phyloP scores from a whole-genome alignment of 169 alveolate species.

The Theileria luwenshuni region DNA sequence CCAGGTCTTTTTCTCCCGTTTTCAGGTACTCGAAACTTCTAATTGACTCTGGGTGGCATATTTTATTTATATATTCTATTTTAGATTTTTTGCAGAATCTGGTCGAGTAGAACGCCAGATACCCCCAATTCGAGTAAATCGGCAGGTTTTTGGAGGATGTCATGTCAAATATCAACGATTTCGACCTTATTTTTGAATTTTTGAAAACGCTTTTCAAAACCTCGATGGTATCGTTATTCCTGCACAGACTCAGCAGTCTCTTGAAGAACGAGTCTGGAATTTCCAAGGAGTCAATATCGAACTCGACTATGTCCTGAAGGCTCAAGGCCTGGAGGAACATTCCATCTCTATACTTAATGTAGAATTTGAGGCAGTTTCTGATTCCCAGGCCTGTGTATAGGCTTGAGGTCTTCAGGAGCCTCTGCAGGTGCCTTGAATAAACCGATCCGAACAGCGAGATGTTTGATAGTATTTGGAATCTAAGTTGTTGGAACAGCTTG shows the following conservation, averaged over 20 bases:
- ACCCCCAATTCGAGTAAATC: slow-evolving; percentile 22
- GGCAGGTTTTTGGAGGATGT: too few species aligned
- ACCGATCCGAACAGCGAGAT: slow-evolving; percentile 53
- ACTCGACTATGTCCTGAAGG: not conserved
- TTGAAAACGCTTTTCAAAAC: slow-evolving; percentile 12
- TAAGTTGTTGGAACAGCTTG: slow-evolving; percentile 24
- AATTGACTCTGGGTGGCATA: not conserved
- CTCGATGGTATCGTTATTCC: not conserved
- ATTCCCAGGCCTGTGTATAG: slow-evolving; percentile 14
- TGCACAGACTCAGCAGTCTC: slow-evolving; percentile 8
- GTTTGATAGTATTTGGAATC: slow-evolving; percentile 19
- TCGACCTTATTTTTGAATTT: not conserved
- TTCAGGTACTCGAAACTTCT: slow-evolving; percentile 13
- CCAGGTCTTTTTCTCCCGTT: slow-evolving; percentile 2
- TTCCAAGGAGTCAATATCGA: not conserved
- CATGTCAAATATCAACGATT: not conserved
- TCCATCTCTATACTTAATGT: not conserved
- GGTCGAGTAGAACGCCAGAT: not conserved
- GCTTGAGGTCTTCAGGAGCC: slow-evolving; percentile 31
- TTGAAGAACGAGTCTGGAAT: not conserved
- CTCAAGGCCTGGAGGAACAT: not conserved
- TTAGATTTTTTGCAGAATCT: not conserved
- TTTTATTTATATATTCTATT: not conserved
- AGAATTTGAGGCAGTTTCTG: slow-evolving; percentile 9
- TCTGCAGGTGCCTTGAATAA: slow-evolving; percentile 36